A percentile compares a stretch with the other conserved stretches of the same genome.
Conservation (phyloP, 768 basidiomycete genomes). For the Boletus coccyginus region DNA sequence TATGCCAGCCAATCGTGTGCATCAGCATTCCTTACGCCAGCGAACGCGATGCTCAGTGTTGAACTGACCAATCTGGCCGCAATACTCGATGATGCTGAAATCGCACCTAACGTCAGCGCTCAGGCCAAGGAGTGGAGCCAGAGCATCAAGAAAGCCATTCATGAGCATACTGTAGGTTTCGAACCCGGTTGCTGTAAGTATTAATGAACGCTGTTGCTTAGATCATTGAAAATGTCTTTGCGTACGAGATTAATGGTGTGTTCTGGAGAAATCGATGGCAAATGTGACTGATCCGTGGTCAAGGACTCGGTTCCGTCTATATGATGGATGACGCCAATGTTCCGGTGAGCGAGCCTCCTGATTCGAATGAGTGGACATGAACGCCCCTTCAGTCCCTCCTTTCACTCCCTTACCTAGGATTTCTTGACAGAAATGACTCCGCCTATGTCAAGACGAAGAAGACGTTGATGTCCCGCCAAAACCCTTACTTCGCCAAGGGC, state of each 20-base stretch:
- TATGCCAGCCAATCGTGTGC: background rate
- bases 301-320: constrained; percentile 67
- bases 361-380: background rate
- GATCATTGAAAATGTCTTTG: constrained; percentile 65
- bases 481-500: constrained; percentile 70
- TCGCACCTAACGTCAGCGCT: constrained; percentile 48
- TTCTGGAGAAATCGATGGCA: background rate
- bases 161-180: constrained; percentile 52
- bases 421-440: constrained; percentile 57
- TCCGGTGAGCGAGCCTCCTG: constrained; percentile 46
- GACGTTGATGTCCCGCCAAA: constrained; percentile 55
- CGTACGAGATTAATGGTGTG: constrained; percentile 74
- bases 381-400: constrained; percentile 55
- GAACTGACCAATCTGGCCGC: constrained; percentile 60
- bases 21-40: constrained; percentile 73
- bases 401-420: constrained; percentile 76
- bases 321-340: constrained; percentile 88
- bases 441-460: constrained; percentile 65
- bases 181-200: background rate
- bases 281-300: background rate
- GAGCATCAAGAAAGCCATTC: constrained; percentile 58
- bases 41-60: constrained; percentile 81
- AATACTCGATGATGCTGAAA: constrained; percentile 50
- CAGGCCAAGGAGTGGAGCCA: constrained; percentile 58
- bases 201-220: constrained; percentile 22